These are phyloP conservation scores for Solanum clarkiae DNA, from an alignment of 257 asterid species.

Conservation along the genomic window DNA sequence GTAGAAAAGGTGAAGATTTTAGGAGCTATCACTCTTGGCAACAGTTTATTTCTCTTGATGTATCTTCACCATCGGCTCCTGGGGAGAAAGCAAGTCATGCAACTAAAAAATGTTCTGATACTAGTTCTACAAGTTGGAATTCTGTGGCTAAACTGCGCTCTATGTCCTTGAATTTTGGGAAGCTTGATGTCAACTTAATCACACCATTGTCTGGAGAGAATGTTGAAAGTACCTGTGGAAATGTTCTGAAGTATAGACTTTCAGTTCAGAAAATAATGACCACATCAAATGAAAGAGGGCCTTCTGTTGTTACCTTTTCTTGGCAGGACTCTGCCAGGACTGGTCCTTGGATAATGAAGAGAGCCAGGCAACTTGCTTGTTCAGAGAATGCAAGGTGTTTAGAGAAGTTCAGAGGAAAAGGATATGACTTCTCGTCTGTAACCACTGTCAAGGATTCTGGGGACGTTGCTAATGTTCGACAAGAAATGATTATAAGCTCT, in stretches of 20 bases:
- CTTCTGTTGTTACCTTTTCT: slow-evolving; percentile 51
- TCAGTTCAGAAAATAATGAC: slow-evolving; percentile 48
- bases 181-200: slow-evolving; percentile 43
- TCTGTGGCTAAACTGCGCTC: slow-evolving; percentile 33
- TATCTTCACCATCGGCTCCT: slow-evolving; percentile 24
- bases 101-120: slow-evolving; percentile 19
- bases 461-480: slow-evolving; percentile 35
- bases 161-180: slow-evolving; percentile 46
- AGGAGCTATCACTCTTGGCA: slow-evolving; percentile 46
- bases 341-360: slow-evolving; percentile 79
- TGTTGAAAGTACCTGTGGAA: slow-evolving; percentile 21
- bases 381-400: slow-evolving; percentile 47
- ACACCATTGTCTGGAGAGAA: slow-evolving; percentile 23
- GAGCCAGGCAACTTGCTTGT: slow-evolving; percentile 68
- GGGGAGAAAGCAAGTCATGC: slow-evolving; percentile 29
- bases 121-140: slow-evolving; percentile 30
- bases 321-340: slow-evolving; percentile 68
- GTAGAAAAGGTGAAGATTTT: slow-evolving; percentile 15
- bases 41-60: slow-evolving; percentile 69
- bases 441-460: slow-evolving; percentile 55
- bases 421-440: slow-evolving; percentile 68
- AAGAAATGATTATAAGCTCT: slow-evolving; percentile 70
- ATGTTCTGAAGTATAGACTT: slow-evolving; percentile 25
- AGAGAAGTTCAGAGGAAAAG: slow-evolving; percentile 39
- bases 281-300: slow-evolving; percentile 24